Conservation (phyloP, 495 filamentous ascomycete species). For the Tuber microsphaerosporum region DNA sequence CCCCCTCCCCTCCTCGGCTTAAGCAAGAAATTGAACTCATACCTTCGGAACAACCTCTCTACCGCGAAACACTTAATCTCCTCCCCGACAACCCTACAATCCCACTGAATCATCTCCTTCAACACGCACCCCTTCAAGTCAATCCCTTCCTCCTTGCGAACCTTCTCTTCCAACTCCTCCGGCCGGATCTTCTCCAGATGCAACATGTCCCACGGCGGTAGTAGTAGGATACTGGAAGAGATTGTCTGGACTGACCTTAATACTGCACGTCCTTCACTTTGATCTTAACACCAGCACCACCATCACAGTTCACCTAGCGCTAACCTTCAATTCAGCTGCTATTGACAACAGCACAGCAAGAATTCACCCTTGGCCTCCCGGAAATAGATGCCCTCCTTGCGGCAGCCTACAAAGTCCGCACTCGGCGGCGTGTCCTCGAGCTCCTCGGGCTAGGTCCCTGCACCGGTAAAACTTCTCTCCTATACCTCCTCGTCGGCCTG, state of each 20-base stretch:
- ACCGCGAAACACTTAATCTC: constrained; percentile 30
- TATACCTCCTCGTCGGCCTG: constrained; percentile 14
- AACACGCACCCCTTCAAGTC: constrained; percentile 28
- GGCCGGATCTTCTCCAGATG: constrained; percentile 3
- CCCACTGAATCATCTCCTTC: constrained; percentile 34
- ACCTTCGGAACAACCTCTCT: constrained; percentile 38
- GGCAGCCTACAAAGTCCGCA: constrained; percentile 2
- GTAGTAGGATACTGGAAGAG: background rate
- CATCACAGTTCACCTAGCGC: background rate
- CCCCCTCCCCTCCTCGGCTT: background rate
- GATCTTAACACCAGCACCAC: background rate
- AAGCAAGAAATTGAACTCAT: constrained; percentile 2
- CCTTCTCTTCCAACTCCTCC: background rate
- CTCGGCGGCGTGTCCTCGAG: background rate
- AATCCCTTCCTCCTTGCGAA: background rate
- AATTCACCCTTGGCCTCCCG: background rate
- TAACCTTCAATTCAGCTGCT: constrained; percentile 4
- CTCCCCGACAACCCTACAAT: constrained; percentile 28
- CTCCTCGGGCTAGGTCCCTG: background rate
- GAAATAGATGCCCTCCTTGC: constrained; percentile 2
- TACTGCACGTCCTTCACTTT: background rate
- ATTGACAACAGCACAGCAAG: background rate
- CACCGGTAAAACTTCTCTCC: constrained; percentile 17
- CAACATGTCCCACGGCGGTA: constrained; percentile 2
- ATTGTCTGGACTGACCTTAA: constrained; percentile 2